phyloP scores from a whole-genome alignment of 2,329 filamentous ascomycete species.

The Cordyceps pruinosa region DNA sequence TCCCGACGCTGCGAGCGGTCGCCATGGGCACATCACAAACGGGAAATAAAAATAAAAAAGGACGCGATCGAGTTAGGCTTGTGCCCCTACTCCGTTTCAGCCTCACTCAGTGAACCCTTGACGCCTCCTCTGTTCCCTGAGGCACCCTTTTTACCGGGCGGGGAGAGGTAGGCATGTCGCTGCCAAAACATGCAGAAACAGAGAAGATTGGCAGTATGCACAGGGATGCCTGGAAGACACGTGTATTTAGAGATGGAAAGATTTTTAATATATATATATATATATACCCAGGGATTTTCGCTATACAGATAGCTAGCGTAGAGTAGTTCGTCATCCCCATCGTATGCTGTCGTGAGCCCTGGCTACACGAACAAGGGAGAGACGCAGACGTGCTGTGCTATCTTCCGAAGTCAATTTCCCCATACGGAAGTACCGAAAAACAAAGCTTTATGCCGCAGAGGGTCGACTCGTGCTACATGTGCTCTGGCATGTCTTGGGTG shows the following conservation, averaged over 20 bases:
- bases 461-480: neutral
- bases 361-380: neutral
- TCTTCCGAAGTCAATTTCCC: neutral
- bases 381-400: neutral
- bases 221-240: too few species aligned
- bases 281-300: too few species aligned
- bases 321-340: too few species aligned
- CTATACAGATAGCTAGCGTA: too few species aligned
- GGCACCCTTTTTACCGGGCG: neutral
- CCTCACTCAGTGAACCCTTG: neutral
- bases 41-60: neutral
- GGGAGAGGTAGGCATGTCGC: too few species aligned
- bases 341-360: too few species aligned
- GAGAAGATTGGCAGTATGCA: too few species aligned
- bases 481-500: neutral
- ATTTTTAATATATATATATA: too few species aligned
- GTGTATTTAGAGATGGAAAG: too few species aligned
- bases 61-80: neutral
- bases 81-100: neutral
- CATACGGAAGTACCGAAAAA: neutral
- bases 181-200: too few species aligned
- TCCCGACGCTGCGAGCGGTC: neutral
- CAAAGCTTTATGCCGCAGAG: neutral
- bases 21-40: neutral
- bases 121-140: neutral